Evolutionary conservation across 805 yeast species (phyloP).

Genomic region (Yamadazyma sp.): DNA sequence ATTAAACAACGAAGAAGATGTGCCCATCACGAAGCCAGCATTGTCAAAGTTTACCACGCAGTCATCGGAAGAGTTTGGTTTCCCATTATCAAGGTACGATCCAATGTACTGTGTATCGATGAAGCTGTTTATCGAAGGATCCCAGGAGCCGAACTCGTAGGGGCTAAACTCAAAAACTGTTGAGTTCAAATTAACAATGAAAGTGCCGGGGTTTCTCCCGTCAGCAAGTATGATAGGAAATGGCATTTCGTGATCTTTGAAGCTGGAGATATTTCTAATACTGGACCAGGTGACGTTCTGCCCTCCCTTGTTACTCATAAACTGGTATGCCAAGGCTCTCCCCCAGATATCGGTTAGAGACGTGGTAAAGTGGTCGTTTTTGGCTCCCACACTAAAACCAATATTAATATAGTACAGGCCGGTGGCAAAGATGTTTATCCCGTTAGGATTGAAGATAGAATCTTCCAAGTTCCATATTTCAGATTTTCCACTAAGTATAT

Average conservation of each 20-base stretch:
- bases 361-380: constrained; percentile 34
- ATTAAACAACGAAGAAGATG: constrained; percentile 40
- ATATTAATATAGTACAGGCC: constrained; percentile 47
- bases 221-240: constrained; percentile 45
- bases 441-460: constrained; percentile 62
- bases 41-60: constrained; percentile 36
- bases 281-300: constrained; percentile 22
- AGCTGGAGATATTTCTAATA: constrained; percentile 33
- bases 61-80: constrained; percentile 12
- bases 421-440: constrained; percentile 54
- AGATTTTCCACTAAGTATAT: constrained; percentile 23
- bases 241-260: constrained; percentile 42
- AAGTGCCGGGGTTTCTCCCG: constrained; percentile 64
- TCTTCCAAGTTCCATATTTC: constrained; percentile 68
- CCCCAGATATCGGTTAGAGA: constrained; percentile 44
- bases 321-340: constrained; percentile 34
- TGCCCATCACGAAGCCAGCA: constrained; percentile 42
- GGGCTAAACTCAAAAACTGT: constrained; percentile 50
- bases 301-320: constrained; percentile 28
- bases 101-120: constrained; percentile 32
- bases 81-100: constrained; percentile 24
- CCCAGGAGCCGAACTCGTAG: constrained; percentile 45
- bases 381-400: constrained; percentile 17
- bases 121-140: constrained; percentile 34
- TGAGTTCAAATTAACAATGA: constrained; percentile 59